Evolutionary conservation across 2,329 filamentous ascomycete genomes (phyloP), one percentile per base, ranked within the genome.

Genomic region (Trichophyton mentagrophytes): DNA sequence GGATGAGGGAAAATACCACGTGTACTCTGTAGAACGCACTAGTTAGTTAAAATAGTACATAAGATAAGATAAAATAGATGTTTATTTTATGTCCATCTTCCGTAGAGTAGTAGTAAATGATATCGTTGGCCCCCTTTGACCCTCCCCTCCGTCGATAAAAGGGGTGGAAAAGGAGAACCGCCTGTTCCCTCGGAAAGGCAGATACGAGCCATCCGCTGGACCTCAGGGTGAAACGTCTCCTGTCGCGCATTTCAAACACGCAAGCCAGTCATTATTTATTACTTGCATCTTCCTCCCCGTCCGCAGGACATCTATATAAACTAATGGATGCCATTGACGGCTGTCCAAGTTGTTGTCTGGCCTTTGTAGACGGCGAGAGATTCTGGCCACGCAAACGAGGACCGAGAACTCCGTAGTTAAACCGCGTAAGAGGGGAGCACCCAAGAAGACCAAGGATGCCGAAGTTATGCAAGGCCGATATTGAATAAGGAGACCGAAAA

Each of bases 171-270:
- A 38, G 33, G 33, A 38, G 33, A 38, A 13, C 46, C 17, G 17
- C 17, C 46, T n/a, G 8, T 27, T 15, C n/a, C 25, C 25, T 53
- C 47, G 47, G 47, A 53, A 33, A 20, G 25, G 25, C 47, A 30
- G 47, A 47, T 20, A 20, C 44, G 22, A 51, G 46, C 22, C 51
- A 27, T 33, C 51, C 51, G 27, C 27, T 30, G 49, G 11, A 9
- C 49, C 49, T 33, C 47, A 55, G 30, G 46, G 25, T 55, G 51
- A 55, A 55, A 55, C 51, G 51, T 17, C 51, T 27, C 51, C 51
- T 55, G 51, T 30, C 27, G 27, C 30, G 25, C 17, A 36, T 51
- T 51, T 51, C 20, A 27, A 22, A 51, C 9, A 6, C 15, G 22
- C 47, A 53, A 53, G 47, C 13, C 27, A 38, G 33, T 13, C 33